Conservation (phyloP, 768 basidiomycete genomes). For the Multifurca ochricompacta region DNA sequence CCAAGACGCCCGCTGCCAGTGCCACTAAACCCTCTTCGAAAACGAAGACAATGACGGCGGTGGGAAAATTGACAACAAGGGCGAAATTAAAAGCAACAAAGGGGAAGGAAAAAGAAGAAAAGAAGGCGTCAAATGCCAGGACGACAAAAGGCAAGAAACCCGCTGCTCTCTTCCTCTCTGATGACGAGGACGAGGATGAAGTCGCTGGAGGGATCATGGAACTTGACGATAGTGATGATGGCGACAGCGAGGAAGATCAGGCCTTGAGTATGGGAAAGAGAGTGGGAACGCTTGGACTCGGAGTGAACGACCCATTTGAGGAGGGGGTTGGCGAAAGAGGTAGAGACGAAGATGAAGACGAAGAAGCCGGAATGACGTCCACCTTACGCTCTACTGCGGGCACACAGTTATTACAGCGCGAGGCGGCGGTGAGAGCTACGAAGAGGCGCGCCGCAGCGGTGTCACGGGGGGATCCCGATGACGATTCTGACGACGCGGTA, state of each 20-base stretch:
- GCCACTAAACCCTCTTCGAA: background rate
- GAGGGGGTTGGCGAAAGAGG: too few species aligned
- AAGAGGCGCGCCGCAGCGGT: slow-evolving; percentile 13
- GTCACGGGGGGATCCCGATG: slow-evolving; percentile 40
- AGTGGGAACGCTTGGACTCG: background rate
- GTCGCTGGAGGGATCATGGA: background rate
- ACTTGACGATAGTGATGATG: background rate
- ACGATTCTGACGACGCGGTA: slow-evolving; percentile 60
- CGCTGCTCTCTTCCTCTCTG: slow-evolving; percentile 16
- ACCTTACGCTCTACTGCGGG: slow-evolving; percentile 23
- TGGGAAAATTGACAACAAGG: too few species aligned
- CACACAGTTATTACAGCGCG: slow-evolving; percentile 20
- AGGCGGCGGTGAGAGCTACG: slow-evolving; percentile 13
- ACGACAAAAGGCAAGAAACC: background rate
- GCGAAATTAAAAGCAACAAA: background rate
- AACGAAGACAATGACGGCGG: background rate
- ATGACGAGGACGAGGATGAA: slow-evolving; percentile 3
- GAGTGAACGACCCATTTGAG: too few species aligned
- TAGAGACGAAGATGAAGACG: background rate
- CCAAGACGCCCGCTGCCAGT: background rate
- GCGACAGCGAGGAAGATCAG: background rate
- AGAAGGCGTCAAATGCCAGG: background rate
- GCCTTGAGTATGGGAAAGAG: background rate
- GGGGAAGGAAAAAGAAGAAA: background rate
- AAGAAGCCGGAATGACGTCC: slow-evolving; percentile 20